Evolutionary conservation across 768 basidiomycete species (phyloP), one percentile per base, ranked within the genome.

Genomic region (Rhodosporidiobolus sp.): DNA sequence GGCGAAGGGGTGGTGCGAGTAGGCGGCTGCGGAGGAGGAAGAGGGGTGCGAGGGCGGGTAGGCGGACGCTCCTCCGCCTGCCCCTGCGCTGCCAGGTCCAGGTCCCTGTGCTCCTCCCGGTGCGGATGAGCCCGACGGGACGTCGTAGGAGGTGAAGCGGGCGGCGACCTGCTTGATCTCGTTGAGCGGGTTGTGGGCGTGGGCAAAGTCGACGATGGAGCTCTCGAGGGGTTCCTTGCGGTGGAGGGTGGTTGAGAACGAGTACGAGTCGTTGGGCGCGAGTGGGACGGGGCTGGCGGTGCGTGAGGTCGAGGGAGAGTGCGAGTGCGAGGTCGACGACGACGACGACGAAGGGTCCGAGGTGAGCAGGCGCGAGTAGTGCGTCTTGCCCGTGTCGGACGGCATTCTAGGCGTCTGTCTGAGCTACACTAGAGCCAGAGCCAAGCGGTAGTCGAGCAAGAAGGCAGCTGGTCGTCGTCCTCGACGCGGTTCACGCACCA

Each of bases 1-100:
- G 3, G 70, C 70, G 68, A 76, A 72, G 2, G 75, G 70, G 62
- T 76, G 70, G 26, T 72, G 75, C 60, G 67, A 63, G 61, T 59
- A 34, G 45, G 52, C 16, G 3, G 56, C 34, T 52, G 52, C 4
- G 55, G 14, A 38, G 24, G 55, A 30, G 57, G 65, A 48, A 28
- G 48, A 17, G 43, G 38, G 34, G 30, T 38, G 35, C 6, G 61
- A 7, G 38, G 59, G 59, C 20, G 67, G 43, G 46, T 60, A 54
- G 4, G 52, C 19, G 4, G 43, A 30, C 5, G 49, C 11, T 6
- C 60, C 60, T 43, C 59, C 59, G 14, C n/a, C 43, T 22, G 7
- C 38, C 9, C 12, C 26, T 48, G 24, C 32, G 9, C 53, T 32
- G n/a, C 17, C 3, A 0, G 22, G n/a, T 35, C 17, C 3, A 0